Evolutionary conservation across 2,329 filamentous ascomycete species (phyloP).

Genomic region (Drechslera avenae): DNA sequence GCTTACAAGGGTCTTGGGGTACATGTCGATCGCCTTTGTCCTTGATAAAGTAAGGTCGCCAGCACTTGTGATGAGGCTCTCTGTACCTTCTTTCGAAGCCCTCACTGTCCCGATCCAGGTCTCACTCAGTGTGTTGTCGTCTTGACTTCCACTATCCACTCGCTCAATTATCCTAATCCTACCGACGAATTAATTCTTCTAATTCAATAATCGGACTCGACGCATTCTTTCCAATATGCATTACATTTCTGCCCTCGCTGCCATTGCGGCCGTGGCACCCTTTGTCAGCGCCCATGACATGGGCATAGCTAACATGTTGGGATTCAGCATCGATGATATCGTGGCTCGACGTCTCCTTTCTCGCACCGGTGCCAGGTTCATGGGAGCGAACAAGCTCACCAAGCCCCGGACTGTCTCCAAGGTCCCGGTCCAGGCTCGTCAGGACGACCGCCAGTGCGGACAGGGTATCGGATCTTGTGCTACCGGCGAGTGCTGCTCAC

Average conservation of each 20-base stretch:
- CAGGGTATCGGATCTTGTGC: constrained; percentile 35
- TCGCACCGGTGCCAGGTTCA: constrained; percentile 33
- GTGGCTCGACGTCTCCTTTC: constrained; percentile 42
- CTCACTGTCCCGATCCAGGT: constrained; percentile 23
- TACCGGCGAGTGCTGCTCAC: constrained; percentile 45
- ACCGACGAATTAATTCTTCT: constrained; percentile 14
- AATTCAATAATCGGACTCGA: constrained; percentile 33
- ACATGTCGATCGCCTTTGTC: constrained; percentile 21
- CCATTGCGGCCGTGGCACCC: constrained; percentile 37
- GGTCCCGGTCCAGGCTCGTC: constrained; percentile 32
- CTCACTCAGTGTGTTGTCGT: constrained; percentile 37
- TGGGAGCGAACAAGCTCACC: constrained; percentile 25
- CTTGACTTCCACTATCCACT: constrained; percentile 38
- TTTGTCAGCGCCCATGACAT: constrained; percentile 41
- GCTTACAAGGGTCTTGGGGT: constrained; percentile 18
- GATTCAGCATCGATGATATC: constrained; percentile 43
- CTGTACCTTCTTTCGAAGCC: constrained; percentile 24
- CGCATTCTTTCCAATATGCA: constrained; percentile 33
- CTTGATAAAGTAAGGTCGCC: constrained; percentile 27
- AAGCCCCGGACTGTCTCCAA: constrained; percentile 12
- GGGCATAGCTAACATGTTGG: constrained; percentile 40
- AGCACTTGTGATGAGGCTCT: constrained; percentile 6
- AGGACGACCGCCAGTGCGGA: constrained; percentile 45
- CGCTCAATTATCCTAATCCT: constrained; percentile 27
- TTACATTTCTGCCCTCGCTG: constrained; percentile 41